A percentile compares a stretch with the other conserved stretches of the same genome.
phyloP scores from a whole-genome alignment of 202 grass and related monocot genomes.

The Hordeum pubiflorum region DNA sequence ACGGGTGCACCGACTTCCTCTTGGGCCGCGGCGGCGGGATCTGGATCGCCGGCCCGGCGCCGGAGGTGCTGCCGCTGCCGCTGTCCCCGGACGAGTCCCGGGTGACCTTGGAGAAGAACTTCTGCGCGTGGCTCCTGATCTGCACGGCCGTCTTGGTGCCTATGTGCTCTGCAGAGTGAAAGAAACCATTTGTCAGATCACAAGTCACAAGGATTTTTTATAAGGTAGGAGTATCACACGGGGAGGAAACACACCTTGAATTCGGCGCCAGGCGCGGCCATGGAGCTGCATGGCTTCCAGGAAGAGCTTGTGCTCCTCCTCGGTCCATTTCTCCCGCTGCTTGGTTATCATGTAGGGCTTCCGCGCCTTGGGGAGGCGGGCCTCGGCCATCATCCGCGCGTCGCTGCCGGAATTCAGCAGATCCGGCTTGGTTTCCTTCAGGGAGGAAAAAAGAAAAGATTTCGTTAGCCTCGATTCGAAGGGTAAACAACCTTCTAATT shows the following conservation, averaged over 20 bases:
- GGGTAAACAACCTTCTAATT: neutral
- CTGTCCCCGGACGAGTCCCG: slow-evolving; percentile 40
- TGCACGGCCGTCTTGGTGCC: slow-evolving; percentile 91
- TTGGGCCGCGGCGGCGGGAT: slow-evolving; percentile 92
- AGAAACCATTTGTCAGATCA: slow-evolving; percentile 9
- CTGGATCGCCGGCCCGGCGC: slow-evolving; percentile 33
- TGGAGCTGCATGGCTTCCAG: slow-evolving; percentile 52
- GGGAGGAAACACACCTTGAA: slow-evolving; percentile 35
- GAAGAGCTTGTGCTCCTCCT: slow-evolving; percentile 65
- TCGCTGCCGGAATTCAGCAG: neutral
- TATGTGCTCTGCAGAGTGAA: slow-evolving; percentile 62
- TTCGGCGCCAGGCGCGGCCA: slow-evolving; percentile 60
- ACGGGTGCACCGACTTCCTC: slow-evolving; percentile 62
- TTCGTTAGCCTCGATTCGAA: neutral
- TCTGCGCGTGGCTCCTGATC: slow-evolving; percentile 96
- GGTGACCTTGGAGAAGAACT: slow-evolving; percentile 90
- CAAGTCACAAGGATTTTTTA: neutral
- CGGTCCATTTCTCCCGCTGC: slow-evolving; percentile 69
- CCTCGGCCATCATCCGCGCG: slow-evolving; percentile 1
- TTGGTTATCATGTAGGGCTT: slow-evolving; percentile 81
- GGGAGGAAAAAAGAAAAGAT: neutral
- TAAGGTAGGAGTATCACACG: neutral
- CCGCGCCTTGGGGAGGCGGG: slow-evolving; percentile 41
- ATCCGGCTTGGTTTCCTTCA: slow-evolving; percentile 22
- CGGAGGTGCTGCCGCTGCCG: slow-evolving; percentile 1